Evolutionary conservation across 75 land plant species (phyloP), one percentile per base, ranked within the genome.

Genomic region (Selaginella moellendorffii): DNA sequence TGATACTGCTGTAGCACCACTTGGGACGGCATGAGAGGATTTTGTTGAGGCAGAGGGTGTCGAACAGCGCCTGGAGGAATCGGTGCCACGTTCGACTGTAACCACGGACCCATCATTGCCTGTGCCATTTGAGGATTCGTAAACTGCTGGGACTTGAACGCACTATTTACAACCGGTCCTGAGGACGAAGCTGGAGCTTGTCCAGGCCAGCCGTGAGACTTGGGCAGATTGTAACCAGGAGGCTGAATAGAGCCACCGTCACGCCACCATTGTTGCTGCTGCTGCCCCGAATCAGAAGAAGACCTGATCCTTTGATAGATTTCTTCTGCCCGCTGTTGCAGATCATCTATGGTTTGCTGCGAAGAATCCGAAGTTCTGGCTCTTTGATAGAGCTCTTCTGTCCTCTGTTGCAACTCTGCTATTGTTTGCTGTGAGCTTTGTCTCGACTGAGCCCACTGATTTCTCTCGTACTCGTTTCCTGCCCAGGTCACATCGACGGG

Each of bases 1-100:
- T 31, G 61, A 65, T 66, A 60, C 69, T n/a, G n/a, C n/a, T 81
- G 91, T 21, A 76, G 86, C 66, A 73, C 62, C 9, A 82, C 64
- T 36, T 78, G 85, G 1, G 80, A 68, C 54, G 74, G 74, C 65
- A 82, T 65, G 18, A 78, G 29, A 17, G 85, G 72, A 73, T 77
- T 81, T 63, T 74, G 80, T 42, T 74, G 79, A 24, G 87, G 72
- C 27, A 78, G 52, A 20, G 81, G 79, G 28, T 83, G 88, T 27
- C 79, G 84, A 67, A 79, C 23, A 36, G 46, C 46, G 10, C 14
- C 10, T 14, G 46, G 46, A 36, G 46, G 46, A 36, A 5, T 36
- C 46, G 46, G 14, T 14, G 10, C 5, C 46, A 14, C 10, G 14
- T 14, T 36, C 46, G 46, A 36, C 46, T 36, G 46, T 5, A 36